Base-by-base conservation (phyloP, 306 rosid genomes). In the Vigna trinervia region DNA sequence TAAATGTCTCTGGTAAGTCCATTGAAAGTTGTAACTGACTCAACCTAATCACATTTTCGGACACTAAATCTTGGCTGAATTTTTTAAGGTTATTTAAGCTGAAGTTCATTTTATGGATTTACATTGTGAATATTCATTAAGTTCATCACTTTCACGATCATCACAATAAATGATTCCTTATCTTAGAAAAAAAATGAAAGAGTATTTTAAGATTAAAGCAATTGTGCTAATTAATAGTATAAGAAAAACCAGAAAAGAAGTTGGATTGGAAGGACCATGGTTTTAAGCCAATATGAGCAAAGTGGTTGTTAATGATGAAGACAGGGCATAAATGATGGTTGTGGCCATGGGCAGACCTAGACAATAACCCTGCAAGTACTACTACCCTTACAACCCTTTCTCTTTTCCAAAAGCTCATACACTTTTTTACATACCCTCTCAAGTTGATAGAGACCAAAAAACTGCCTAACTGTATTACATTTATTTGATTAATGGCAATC, bases 301-400 rank as follows among this genome's bases (percentile, higher is more conserved):
- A 53, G 75, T 38, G 65, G 43, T 77, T 41, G 57, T 67, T 77
- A n/a, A 22, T 67, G 66, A 66, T 54, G 81, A 67, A 54, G 70
- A 60, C 59, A 43, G 12, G 65, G 36, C 59, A 67, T 68, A 54
- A 46, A 66, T 15, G 26, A 48, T 34, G 20, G 47, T 68, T 46
- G 73, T 17, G 57, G 53, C 71, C n/a, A 32, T 32, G 61, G 28
- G 46, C 45, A 64, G 45, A 12, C 46, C 67, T 65, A 0, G 54
- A 57, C 45, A 60, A 14, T 46, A 15, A 74, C 71, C 52, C 41
- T 17, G 4, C 1, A 73, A 58, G 65, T 39, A 56, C 54, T 22
- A 22, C 41, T 22, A 22, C 41, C 67, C 54, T 56, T 57, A 14
- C 71, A 32, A 36, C 36, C 19, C 48, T 19, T 68, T 46, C 59